phyloP scores from a whole-genome alignment of 2,329 filamentous ascomycete genomes.

The Fusarium sp. region DNA sequence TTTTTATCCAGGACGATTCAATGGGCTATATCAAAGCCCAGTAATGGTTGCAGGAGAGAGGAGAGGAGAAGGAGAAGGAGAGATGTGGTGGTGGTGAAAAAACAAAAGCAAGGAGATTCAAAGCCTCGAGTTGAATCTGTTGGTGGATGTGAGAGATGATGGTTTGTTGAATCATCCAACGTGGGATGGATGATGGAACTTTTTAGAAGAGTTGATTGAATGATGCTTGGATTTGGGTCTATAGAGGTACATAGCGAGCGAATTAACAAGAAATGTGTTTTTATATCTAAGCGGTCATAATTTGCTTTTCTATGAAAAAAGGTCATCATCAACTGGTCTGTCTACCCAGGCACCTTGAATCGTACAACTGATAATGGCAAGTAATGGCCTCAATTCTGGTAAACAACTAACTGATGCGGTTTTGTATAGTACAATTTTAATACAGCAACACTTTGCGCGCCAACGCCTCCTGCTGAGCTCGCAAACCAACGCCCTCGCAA shows the following conservation, averaged over 20 bases:
- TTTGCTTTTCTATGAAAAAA: background rate
- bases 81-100: background rate
- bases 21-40: constrained; percentile 15
- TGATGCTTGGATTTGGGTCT: constrained; percentile 26
- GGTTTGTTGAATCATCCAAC: background rate
- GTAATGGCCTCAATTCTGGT: constrained; percentile 19
- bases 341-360: background rate
- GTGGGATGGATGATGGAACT: constrained; percentile 3
- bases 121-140: constrained; percentile 5
- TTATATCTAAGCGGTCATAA: constrained; percentile 3
- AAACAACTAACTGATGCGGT: constrained; percentile 19
- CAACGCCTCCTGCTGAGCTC: constrained; percentile 11
- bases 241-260: constrained; percentile 43
- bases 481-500: constrained; percentile 24
- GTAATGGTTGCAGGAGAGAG: constrained; percentile 17
- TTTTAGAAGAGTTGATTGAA: constrained; percentile 32
- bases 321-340: background rate
- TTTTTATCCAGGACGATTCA: constrained; percentile 16
- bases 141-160: constrained; percentile 3
- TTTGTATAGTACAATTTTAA: constrained; percentile 31
- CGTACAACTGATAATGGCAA: background rate
- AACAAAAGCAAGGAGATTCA: background rate
- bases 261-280: constrained; percentile 33
- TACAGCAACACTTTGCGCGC: constrained; percentile 3
- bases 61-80: background rate